Evolutionary conservation across 2,329 filamentous ascomycete species (phyloP).

Genomic region (Epicoccum sorghinum): DNA sequence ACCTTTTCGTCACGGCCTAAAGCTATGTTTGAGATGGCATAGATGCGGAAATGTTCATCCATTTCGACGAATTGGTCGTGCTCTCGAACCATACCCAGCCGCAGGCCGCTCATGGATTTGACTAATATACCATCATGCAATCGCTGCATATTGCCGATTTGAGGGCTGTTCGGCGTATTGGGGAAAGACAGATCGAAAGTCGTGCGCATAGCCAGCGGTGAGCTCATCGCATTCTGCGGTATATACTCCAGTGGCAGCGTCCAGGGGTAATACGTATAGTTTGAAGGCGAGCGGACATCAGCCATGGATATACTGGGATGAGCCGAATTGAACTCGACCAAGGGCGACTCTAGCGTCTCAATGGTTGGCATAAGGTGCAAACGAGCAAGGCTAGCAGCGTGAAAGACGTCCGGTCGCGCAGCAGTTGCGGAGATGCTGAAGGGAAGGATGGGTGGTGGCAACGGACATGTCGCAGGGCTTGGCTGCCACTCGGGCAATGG

Average conservation of each 20-base stretch:
- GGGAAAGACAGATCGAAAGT: constrained; percentile 75
- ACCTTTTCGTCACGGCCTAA: constrained; percentile 89
- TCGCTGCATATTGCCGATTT: constrained; percentile 60
- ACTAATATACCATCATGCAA: constrained; percentile 65
- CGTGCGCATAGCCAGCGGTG: constrained; percentile 71
- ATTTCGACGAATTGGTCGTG: constrained; percentile 49
- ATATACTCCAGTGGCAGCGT: constrained; percentile 80
- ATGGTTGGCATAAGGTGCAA: constrained; percentile 73
- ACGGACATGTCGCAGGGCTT: constrained; percentile 67
- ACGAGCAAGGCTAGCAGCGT: constrained; percentile 83
- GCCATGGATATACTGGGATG: constrained; percentile 62
- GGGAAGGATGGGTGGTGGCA: constrained; percentile 63
- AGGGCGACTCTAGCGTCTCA: constrained; percentile 63
- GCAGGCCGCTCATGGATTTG: constrained; percentile 65
- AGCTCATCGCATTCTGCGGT: constrained; percentile 77
- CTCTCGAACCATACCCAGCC: constrained; percentile 72
- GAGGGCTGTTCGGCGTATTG: constrained; percentile 57
- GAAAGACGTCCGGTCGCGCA: constrained; percentile 80
- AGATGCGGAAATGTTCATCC: constrained; percentile 69
- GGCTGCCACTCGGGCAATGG: constrained; percentile 21
- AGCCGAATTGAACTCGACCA: constrained; percentile 59
- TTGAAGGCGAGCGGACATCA: constrained; percentile 67
- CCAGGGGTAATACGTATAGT: constrained; percentile 91
- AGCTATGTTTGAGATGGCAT: constrained; percentile 78
- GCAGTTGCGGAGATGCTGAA: constrained; percentile 81